Conservation (phyloP, 1,284 basidiomycete species). For the Tilletia horrida region DNA sequence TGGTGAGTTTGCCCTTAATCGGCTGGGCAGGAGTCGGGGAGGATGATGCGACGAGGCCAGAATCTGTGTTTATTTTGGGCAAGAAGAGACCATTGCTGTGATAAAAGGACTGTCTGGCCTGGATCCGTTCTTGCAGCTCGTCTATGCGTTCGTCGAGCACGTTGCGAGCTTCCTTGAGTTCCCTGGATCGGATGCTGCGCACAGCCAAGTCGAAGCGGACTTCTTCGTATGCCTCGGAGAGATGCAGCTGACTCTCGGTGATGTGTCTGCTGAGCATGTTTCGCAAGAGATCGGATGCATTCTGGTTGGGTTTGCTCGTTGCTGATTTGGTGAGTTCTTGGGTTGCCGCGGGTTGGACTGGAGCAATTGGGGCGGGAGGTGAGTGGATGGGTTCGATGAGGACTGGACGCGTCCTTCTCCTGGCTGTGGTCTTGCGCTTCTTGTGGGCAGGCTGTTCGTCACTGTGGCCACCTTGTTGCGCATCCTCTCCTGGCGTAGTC, state of each 20-base stretch:
- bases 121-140: not conserved
- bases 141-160: not conserved
- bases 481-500: conserved; percentile 2
- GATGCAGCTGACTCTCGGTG: not conserved
- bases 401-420: not conserved
- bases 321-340: too few species aligned
- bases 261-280: not conserved
- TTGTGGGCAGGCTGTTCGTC: too few species aligned
- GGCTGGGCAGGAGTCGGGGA: not conserved
- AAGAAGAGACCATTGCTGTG: too few species aligned
- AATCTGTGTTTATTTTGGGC: not conserved
- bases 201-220: not conserved
- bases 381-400: not conserved
- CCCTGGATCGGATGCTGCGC: not conserved
- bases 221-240: conserved; percentile 4
- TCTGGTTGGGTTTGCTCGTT: not conserved
- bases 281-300: not conserved
- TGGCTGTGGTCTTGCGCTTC: too few species aligned
- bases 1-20: not conserved
- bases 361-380: not conserved
- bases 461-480: too few species aligned
- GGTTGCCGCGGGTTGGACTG: too few species aligned
- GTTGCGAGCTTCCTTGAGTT: not conserved
- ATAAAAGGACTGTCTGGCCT: not conserved
- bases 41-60: too few species aligned